These are phyloP conservation scores for Paramecium sonneborni DNA, from an alignment of 73 alveolate genomes.

Conservation along the genomic window DNA sequence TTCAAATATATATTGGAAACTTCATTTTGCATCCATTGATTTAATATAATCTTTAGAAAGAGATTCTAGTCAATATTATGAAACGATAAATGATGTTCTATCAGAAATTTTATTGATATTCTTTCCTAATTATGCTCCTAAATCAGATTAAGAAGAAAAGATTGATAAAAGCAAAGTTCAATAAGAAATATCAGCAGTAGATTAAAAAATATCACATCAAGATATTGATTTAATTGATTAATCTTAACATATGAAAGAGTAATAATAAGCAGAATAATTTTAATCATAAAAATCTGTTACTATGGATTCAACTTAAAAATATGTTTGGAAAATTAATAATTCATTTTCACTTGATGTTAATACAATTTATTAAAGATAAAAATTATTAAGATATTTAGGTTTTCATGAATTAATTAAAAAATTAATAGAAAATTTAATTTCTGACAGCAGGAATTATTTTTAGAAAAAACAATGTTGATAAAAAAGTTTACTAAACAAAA, in stretches of 20 bases:
- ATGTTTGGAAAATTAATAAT: conserved; percentile 39
- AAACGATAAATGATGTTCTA: conserved; percentile 37
- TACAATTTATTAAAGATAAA: conserved; percentile 11
- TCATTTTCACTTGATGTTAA: not conserved
- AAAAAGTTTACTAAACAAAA: conserved; percentile 36
- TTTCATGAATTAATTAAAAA: conserved; percentile 18
- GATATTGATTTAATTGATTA: conserved; percentile 24
- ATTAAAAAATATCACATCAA: not conserved
- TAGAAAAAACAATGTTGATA: conserved; percentile 28
- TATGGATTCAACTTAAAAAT: not conserved
- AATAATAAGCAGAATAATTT: not conserved
- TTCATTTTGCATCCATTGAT: conserved; percentile 20
- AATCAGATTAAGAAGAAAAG: conserved; percentile 34
- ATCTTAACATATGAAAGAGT: not conserved
- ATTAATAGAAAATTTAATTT: conserved; percentile 14
- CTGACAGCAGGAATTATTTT: not conserved
- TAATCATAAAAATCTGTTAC: conserved; percentile 7
- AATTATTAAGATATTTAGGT: conserved; percentile 5
- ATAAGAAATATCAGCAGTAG: not conserved
- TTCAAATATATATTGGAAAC: conserved; percentile 50
- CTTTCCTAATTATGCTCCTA: conserved; percentile 56
- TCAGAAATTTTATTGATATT: conserved; percentile 25
- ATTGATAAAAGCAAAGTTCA: conserved; percentile 8
- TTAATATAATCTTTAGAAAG: not conserved
- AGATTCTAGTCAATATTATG: conserved; percentile 3